Base-by-base conservation (phyloP, 1,139 yeast species). In the Arxiozyma slooffiae region DNA sequence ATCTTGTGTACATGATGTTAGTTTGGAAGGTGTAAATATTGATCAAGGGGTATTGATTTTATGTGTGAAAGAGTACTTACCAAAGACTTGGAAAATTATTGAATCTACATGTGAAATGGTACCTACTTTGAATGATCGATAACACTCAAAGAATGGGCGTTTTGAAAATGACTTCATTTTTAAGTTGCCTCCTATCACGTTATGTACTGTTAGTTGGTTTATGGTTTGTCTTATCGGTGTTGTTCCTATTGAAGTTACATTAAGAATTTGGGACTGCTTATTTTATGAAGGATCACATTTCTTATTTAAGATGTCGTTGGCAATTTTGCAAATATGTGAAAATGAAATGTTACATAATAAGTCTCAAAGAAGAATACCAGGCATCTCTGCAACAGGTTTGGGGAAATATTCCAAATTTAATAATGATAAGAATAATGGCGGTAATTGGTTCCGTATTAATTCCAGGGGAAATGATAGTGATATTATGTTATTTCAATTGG, bases 141-240 rank as follows among this genome's bases (percentile, higher is more conserved):
- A 21, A 16, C 38, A 42, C 21, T 17, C 40, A 7, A 30, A 17
- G 21, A 41, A 38, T 18, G 42, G 51, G 2, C 43, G 17, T 3
- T 41, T 48, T 4, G 64, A 78, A 46, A 82, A 80, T 55, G 89
- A 83, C 62, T 83, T 85, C 50, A 72, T 90, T 48, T 73, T 80
- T 21, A 81, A 85, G 57, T 69, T 89, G 48, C 98, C 98, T 1
- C 96, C 97, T 0, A 80, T 92, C 5, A 86, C 97, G 0, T 74
- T 92, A 43, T 95, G 95, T 57, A 90, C 97, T 0, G 90, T 97
- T 0, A 83, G 96, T 47, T 92, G 98, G 98, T 92, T 92, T 66
- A 92, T 92, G 98, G 85, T 96, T 56, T 78, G 88, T 7, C 92
- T 85, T 69, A 88, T 90, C 41, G 96, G 96, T 0, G 79, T 82